Evolutionary conservation across 2,329 filamentous ascomycete species (phyloP).

Genomic region (Penicillium sp.): DNA sequence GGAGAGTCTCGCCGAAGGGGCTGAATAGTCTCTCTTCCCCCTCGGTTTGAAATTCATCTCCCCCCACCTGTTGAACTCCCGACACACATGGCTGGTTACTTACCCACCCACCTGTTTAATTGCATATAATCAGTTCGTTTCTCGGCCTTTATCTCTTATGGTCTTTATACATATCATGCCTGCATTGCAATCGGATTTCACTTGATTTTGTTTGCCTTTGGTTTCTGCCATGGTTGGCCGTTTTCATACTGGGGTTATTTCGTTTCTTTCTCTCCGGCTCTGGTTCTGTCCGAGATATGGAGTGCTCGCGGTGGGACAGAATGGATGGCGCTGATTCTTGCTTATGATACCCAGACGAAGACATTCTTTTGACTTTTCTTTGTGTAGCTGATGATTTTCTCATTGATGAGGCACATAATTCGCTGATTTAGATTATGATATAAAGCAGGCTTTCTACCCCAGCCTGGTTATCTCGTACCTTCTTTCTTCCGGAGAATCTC

Average conservation of each 20-base stretch:
- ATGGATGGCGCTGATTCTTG: neutral
- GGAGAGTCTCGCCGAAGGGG: conserved; percentile 57
- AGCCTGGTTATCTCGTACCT: neutral
- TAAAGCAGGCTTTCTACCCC: neutral
- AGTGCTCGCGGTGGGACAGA: neutral
- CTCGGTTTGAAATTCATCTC: neutral
- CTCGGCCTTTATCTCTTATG: neutral
- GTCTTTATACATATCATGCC: neutral
- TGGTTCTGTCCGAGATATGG: neutral
- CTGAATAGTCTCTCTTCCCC: neutral
- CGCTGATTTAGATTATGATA: neutral
- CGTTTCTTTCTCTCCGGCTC: neutral
- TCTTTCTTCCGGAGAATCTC: neutral
- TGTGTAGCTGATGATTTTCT: neutral
- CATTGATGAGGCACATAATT: neutral
- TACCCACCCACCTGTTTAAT: neutral
- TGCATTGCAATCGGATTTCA: conserved; percentile 2
- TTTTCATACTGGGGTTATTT: neutral
- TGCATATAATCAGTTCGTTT: neutral
- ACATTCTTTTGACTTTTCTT: neutral
- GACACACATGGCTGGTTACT: neutral
- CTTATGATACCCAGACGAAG: neutral
- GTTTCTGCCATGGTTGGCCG: neutral
- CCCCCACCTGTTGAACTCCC: too few species aligned
- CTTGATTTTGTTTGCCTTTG: neutral